phyloP scores from a whole-genome alignment of 2,329 filamentous ascomycete genomes.

The Aspergillus amoenus region DNA sequence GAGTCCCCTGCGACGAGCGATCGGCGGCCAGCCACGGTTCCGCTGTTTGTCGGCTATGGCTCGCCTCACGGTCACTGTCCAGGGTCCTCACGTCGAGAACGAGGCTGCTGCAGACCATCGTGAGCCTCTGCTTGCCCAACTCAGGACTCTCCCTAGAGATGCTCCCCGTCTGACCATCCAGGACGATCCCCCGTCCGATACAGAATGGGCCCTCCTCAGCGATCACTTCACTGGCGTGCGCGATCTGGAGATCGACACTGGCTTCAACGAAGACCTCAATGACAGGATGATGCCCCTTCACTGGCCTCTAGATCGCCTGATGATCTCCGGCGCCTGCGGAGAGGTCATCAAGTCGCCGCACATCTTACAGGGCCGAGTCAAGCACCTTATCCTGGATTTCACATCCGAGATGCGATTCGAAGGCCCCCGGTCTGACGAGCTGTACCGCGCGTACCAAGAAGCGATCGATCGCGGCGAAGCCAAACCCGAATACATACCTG shows the following conservation, averaged over 20 bases:
- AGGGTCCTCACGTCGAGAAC: conserved; percentile 8
- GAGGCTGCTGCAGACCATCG: conserved; percentile 3
- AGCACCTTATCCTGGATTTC: conserved; percentile 20
- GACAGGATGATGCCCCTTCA: conserved; percentile 25
- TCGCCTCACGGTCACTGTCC: conserved; percentile 13
- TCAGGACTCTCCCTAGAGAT: conserved; percentile 19
- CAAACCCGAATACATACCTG: conserved; percentile 13
- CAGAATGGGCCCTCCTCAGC: conserved; percentile 25
- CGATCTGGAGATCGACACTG: conserved; percentile 20
- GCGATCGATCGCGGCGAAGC: conserved; percentile 20
- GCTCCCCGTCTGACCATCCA: conserved; percentile 16
- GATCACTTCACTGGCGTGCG: conserved; percentile 22
- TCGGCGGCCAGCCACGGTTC: too few species aligned
- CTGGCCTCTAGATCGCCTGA: conserved; percentile 23
- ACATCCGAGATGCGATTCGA: conserved; percentile 26
- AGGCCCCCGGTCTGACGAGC: conserved; percentile 20
- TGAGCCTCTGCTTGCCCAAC: conserved; percentile 15
- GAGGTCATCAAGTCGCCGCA: conserved; percentile 19
- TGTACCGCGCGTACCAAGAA: conserved; percentile 8
- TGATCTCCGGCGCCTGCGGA: conserved; percentile 14
- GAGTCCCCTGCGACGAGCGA: too few species aligned
- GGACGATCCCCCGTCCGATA: conserved; percentile 22
- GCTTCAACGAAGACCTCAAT: conserved; percentile 24
- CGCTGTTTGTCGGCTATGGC: too few species aligned
- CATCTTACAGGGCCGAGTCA: conserved; percentile 20